Evolutionary conservation across 2,329 filamentous ascomycete species (phyloP).

Genomic region (Dactylellina haptotyla): DNA sequence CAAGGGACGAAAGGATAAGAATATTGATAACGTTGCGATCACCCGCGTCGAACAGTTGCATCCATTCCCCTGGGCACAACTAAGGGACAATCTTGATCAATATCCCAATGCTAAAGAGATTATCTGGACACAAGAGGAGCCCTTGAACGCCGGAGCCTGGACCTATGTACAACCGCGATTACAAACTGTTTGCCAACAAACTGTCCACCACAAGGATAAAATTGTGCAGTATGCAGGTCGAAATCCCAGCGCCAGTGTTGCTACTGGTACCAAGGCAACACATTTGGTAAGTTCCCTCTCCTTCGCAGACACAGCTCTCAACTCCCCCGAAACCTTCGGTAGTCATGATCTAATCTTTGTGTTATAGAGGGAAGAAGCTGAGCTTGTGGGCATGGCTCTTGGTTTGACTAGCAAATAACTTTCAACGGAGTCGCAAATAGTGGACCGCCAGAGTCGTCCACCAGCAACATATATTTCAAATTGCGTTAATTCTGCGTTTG

Average conservation of each 20-base stretch:
- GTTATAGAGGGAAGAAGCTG: slow-evolving; percentile 41
- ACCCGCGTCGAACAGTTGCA: slow-evolving; percentile 97
- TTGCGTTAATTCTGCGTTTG: not conserved
- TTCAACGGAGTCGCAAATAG: no score
- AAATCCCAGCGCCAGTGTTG: slow-evolving; percentile 90
- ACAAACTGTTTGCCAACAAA: slow-evolving; percentile 90
- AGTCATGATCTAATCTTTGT: slow-evolving; percentile 1
- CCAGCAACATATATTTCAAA: no score
- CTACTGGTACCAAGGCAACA: slow-evolving; percentile 86
- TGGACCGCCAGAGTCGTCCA: no score
- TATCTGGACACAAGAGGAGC: slow-evolving; percentile 97
- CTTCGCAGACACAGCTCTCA: not conserved
- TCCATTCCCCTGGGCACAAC: slow-evolving; percentile 97
- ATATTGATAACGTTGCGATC: slow-evolving; percentile 89
- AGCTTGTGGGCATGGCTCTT: slow-evolving; percentile 39
- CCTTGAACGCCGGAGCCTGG: slow-evolving; percentile 96
- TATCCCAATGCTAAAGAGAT: slow-evolving; percentile 98
- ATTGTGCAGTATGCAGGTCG: slow-evolving; percentile 97
- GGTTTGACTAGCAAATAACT: slow-evolving; percentile 8
- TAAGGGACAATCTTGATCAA: slow-evolving; percentile 93
- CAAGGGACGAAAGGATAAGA: slow-evolving; percentile 89
- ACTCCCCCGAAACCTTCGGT: not conserved
- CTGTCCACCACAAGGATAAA: slow-evolving; percentile 81
- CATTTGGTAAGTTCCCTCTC: slow-evolving; percentile 67
- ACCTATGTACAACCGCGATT: slow-evolving; percentile 96